Base-by-base conservation (phyloP, 768 basidiomycete species). In the Nidula microcarpa region DNA sequence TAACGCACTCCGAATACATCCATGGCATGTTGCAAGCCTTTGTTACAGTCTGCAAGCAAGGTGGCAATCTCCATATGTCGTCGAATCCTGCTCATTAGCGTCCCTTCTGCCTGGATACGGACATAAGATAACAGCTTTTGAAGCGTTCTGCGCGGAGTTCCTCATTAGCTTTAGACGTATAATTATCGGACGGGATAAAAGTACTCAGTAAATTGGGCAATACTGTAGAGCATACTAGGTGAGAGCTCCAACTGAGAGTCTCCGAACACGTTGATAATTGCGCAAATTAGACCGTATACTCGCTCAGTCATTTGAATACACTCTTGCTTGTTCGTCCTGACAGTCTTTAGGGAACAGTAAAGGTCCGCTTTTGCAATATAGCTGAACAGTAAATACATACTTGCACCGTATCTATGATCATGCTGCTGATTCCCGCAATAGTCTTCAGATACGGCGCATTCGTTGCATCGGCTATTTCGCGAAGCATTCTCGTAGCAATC, bases 401-500 rank as follows among this genome's bases (percentile, higher is more conserved):
- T 23, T 46, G 44, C 10, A 46, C 23, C 10, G 44, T 46, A 10
- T 46, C n/a, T 14, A 30, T n/a, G 23, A 46, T 46, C 44, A 46
- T n/a, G 14, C 10, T 30, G 23, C n/a, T 46, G 23, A 46, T 10
- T 46, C n/a, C 44, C n/a, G 44, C 44, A 23, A 46, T 46, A 10
- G 23, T 30, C 23, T 46, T 46, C 23, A 46, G 23, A 18, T 23
- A 46, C 23, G 44, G 44, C 23, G 23, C 44, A 14, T 23, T 23
- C 4, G 44, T 46, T 11, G 44, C 44, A n/a, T 46, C 44, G 23
- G n/a, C 23, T 10, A 3, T 61, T 54, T 48, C 16, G 58, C 9
- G 45, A 53, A n/a, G 57, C 57, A 7, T 37, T 62, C 7, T 48
- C 58, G 6, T 43, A 55, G 7, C 47, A 61, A 46, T n/a, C 13